phyloP scores from a whole-genome alignment of 2,329 filamentous ascomycete species.

The Aphanoascus verrucosus region DNA sequence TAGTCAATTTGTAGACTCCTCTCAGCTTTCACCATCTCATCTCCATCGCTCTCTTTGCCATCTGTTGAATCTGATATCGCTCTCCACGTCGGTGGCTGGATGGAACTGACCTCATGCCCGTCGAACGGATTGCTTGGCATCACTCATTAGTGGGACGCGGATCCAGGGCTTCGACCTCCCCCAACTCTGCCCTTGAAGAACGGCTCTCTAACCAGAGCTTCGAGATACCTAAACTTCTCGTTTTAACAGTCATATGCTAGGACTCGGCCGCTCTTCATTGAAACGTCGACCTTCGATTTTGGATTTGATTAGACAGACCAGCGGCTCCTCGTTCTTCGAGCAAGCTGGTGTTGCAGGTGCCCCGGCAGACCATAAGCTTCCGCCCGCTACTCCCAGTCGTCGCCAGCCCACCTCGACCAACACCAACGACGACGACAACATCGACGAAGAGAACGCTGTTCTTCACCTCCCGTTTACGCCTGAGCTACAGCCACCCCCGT shows the following conservation, averaged over 20 bases:
- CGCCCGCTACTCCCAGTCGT: neutral
- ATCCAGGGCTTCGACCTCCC: neutral
- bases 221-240: neutral
- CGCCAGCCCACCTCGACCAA: neutral
- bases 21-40: slow-evolving; percentile 32
- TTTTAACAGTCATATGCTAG: slow-evolving; percentile 40
- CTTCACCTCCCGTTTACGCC: slow-evolving; percentile 33
- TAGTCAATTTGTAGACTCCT: too few species aligned
- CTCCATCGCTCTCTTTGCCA: slow-evolving; percentile 65
- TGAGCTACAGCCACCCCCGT: slow-evolving; percentile 19
- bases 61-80: slow-evolving; percentile 80
- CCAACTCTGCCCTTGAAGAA: neutral
- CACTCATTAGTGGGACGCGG: neutral
- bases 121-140: neutral
- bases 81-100: slow-evolving; percentile 37
- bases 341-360: neutral
- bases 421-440: too few species aligned
- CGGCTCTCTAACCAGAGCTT: neutral
- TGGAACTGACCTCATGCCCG: neutral
- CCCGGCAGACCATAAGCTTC: neutral
- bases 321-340: slow-evolving; percentile 22
- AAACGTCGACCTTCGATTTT: slow-evolving; percentile 51
- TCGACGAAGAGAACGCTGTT: slow-evolving; percentile 13
- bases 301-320: slow-evolving; percentile 47
- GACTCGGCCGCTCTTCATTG: slow-evolving; percentile 46